These are phyloP conservation scores for Hemileccinum impolitum DNA, from an alignment of 768 basidiomycete species.

Conservation along the genomic window DNA sequence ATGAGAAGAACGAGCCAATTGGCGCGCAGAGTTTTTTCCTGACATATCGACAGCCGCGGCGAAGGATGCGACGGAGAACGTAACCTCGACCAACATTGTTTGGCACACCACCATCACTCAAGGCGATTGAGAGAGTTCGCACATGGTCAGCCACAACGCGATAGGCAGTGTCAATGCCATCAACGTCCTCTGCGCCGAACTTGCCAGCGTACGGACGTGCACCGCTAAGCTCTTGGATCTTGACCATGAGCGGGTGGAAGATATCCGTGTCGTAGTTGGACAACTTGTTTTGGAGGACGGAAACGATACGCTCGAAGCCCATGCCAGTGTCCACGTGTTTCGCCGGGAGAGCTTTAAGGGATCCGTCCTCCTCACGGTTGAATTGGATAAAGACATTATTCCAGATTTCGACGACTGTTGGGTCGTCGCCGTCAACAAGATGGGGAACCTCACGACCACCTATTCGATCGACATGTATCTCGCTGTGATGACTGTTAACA, in stretches of 20 bases:
- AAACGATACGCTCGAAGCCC: constrained; percentile 98
- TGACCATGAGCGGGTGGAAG: constrained; percentile 84
- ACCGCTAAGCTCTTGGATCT: constrained; percentile 85
- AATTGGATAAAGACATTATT: constrained; percentile 99
- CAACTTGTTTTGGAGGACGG: constrained; percentile 81
- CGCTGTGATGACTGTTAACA: constrained; percentile 43
- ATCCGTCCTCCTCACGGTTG: constrained; percentile 89
- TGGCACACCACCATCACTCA: constrained; percentile 95
- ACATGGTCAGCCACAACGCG: constrained; percentile 97
- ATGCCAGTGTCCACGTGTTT: constrained; percentile 99
- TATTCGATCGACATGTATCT: constrained; percentile 95
- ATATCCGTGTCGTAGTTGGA: constrained; percentile 99
- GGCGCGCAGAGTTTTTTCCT: constrained; percentile 91
- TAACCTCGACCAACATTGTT: constrained; percentile 97
- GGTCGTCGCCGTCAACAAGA: constrained; percentile 95
- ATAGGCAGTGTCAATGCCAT: constrained; percentile 97
- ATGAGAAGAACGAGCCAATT: constrained; percentile 94
- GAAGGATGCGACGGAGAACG: constrained; percentile 89
- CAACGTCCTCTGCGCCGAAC: constrained; percentile 91
- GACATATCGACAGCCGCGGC: constrained; percentile 93
- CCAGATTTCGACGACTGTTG: constrained; percentile 97
- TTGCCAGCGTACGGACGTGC: constrained; percentile 85
- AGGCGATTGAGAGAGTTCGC: constrained; percentile 89
- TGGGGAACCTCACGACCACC: constrained; percentile 94
- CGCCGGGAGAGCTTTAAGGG: constrained; percentile 74